These are phyloP conservation scores for Manihot esculenta DNA, from an alignment of 441 rosid genomes.

Conservation along the genomic window DNA sequence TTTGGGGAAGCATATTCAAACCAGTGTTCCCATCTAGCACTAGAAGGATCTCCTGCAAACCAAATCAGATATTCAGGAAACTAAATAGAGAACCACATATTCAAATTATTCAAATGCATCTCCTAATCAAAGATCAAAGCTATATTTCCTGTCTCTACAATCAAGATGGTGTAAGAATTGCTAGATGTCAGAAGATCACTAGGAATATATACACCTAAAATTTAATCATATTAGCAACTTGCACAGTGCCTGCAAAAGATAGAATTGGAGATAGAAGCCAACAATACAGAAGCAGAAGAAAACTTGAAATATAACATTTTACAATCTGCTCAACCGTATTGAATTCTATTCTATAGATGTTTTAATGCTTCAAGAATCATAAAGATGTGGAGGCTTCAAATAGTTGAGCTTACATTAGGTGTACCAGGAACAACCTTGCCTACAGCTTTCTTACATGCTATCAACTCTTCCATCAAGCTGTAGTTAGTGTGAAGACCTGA, in stretches of 20 bases:
- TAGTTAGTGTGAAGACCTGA: conserved; percentile 93
- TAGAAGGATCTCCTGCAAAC: conserved; percentile 71
- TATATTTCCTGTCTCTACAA: no score
- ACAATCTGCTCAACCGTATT: not conserved
- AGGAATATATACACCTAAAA: not conserved
- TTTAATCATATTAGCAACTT: conserved; percentile 3
- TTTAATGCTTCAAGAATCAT: conserved; percentile 6
- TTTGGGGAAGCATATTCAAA: conserved; percentile 94
- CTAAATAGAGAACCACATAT: not conserved
- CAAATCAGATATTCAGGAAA: conserved; percentile 8
- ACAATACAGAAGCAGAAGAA: not conserved
- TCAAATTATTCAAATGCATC: not conserved
- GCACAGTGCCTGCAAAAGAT: conserved; percentile 1
- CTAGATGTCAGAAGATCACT: conserved; percentile 8
- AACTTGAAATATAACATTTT: conserved; percentile 5
- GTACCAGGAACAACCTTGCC: conserved; percentile 75
- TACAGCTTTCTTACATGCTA: conserved; percentile 87
- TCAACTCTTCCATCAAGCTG: conserved; percentile 92
- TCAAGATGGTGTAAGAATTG: not conserved
- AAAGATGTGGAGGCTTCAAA: conserved; percentile 7
- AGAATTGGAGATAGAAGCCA: not conserved
- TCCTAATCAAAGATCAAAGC: not conserved
- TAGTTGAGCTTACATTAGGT: conserved; percentile 63
- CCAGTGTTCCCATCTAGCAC: conserved; percentile 96
- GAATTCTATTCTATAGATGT: conserved; percentile 17